Percentiles rank a stretch among this genome's conserved stretches.
phyloP scores from a whole-genome alignment of 108 stramenopile species.

The Phaeodactylum tricornutum region DNA sequence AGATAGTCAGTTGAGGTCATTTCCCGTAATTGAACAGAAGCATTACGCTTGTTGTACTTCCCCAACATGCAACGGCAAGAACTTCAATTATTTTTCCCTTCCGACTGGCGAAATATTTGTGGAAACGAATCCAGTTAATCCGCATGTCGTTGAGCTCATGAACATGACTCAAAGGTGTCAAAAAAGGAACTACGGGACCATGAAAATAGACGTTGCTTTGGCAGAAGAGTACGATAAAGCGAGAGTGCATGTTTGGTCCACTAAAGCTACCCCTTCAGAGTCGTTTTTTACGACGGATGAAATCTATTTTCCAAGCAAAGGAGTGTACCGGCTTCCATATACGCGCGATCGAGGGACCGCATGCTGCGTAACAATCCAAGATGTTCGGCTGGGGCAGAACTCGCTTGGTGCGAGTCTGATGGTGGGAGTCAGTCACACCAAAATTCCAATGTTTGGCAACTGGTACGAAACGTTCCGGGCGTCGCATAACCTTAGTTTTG shows the following conservation, averaged over 20 bases:
- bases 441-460: too few species aligned
- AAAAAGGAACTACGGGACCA: background rate
- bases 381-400: background rate
- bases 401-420: background rate
- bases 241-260: background rate
- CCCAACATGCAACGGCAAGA: background rate
- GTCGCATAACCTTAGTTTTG: background rate
- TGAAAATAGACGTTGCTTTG: background rate
- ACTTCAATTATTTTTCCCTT: background rate
- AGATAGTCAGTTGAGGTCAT: background rate
- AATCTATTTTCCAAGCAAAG: background rate
- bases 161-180: background rate
- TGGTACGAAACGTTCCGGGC: too few species aligned
- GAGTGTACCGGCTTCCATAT: background rate
- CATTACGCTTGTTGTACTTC: background rate
- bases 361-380: conserved; percentile 2
- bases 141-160: background rate
- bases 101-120: background rate
- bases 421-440: conserved; percentile 5
- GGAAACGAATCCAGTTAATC: background rate
- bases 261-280: background rate
- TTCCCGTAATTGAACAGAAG: background rate
- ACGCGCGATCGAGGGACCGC: conserved; percentile 9
- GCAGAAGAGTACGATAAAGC: background rate
- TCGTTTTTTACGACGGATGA: background rate